phyloP scores from a whole-genome alignment of 2,329 filamentous ascomycete species.

The Colletotrichum tropicicola region DNA sequence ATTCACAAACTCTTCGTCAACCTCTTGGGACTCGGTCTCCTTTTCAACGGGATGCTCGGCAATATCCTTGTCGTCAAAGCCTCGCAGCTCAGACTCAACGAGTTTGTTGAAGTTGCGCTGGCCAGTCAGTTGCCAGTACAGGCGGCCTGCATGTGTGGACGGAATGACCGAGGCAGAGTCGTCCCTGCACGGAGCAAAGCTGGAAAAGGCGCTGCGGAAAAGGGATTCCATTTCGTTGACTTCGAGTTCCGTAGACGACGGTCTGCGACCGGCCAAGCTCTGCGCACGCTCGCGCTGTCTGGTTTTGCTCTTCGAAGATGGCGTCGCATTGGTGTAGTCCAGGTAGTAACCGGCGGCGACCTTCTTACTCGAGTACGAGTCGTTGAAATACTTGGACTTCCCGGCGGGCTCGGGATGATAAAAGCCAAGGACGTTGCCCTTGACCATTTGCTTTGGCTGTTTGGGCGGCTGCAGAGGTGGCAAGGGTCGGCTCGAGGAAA shows the following conservation, averaged over 20 bases:
- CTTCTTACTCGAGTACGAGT: constrained; percentile 72
- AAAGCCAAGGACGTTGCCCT: constrained; percentile 63
- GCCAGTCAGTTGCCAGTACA: constrained; percentile 82
- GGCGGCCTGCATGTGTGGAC: constrained; percentile 70
- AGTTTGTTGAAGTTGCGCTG: constrained; percentile 72
- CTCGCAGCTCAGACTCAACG: constrained; percentile 61
- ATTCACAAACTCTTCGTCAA: constrained; percentile 62
- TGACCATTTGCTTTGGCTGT: constrained; percentile 74
- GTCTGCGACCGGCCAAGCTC: constrained; percentile 70
- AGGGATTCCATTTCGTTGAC: constrained; percentile 76
- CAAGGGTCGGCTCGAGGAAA: constrained; percentile 72
- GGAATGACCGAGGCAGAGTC: constrained; percentile 77
- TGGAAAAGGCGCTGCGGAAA: constrained; percentile 81
- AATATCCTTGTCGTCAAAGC: constrained; percentile 48
- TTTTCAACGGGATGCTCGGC: constrained; percentile 41
- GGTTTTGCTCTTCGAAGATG: constrained; percentile 61
- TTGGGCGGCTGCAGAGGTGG: constrained; percentile 77
- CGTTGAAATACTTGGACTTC: constrained; percentile 61
- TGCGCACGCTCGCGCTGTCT: constrained; percentile 78
- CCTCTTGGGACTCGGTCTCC: constrained; percentile 34
- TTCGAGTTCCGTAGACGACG: constrained; percentile 63
- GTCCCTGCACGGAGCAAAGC: constrained; percentile 80
- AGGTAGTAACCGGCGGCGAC: constrained; percentile 76
- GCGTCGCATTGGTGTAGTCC: constrained; percentile 71
- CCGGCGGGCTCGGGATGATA: constrained; percentile 64